Percentiles rank a stretch among this genome's conserved stretches.
Evolutionary conservation across 768 basidiomycete species (phyloP).

Genomic region (Podaxis sp.): DNA sequence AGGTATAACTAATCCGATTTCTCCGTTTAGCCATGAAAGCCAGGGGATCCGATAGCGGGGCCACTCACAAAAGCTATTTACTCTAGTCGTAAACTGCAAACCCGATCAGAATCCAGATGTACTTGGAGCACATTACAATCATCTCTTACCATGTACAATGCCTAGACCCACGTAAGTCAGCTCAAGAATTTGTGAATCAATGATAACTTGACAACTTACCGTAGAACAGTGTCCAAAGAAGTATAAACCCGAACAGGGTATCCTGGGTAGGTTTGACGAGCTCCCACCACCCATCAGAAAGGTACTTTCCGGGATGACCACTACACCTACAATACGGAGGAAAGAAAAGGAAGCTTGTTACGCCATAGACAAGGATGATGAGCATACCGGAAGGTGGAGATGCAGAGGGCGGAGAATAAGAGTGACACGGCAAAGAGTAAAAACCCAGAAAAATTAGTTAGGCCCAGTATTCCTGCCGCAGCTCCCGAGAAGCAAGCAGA

Average conservation of each 20-base stretch:
- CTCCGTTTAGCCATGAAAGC: neutral
- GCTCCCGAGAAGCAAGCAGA: slow-evolving; percentile 86
- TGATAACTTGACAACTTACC: slow-evolving; percentile 47
- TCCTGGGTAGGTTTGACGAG: slow-evolving; percentile 86
- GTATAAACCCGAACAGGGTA: slow-evolving; percentile 85
- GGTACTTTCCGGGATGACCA: slow-evolving; percentile 60
- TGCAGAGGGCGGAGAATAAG: slow-evolving; percentile 62
- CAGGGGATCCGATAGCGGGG: neutral
- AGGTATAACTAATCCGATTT: neutral
- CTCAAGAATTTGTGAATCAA: slow-evolving; percentile 2
- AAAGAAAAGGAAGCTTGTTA: neutral
- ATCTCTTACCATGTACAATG: slow-evolving; percentile 48
- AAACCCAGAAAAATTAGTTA: slow-evolving; percentile 85
- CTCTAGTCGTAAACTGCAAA: slow-evolving; percentile 23
- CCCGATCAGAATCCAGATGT: neutral
- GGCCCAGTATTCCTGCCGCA: slow-evolving; percentile 84
- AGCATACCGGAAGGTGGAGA: slow-evolving; percentile 47
- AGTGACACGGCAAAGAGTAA: slow-evolving; percentile 71
- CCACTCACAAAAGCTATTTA: neutral
- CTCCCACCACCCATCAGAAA: slow-evolving; percentile 62
- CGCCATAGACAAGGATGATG: no score
- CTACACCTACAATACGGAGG: slow-evolving; percentile 51
- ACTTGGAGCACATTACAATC: neutral
- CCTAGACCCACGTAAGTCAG: slow-evolving; percentile 26
- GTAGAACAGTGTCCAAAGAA: slow-evolving; percentile 93